Conservation (phyloP, 2,329 filamentous ascomycete genomes). For the Paramyrothecium roridum region DNA sequence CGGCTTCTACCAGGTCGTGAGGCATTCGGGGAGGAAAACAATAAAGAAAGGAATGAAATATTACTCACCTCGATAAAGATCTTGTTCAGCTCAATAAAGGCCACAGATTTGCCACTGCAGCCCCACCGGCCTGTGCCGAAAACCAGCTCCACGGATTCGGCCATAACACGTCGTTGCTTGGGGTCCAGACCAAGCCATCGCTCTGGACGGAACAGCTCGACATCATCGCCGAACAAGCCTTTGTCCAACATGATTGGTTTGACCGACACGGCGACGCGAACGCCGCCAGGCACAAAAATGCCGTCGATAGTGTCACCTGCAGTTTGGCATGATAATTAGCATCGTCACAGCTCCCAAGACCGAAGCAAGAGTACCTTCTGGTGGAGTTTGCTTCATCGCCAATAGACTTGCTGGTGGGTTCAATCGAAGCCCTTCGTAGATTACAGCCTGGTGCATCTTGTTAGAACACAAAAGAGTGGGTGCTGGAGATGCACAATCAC, state of each 20-base stretch:
- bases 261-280: constrained; percentile 5
- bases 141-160: not conserved
- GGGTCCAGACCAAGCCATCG: constrained; percentile 1
- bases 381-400: constrained; percentile 20
- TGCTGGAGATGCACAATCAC: constrained; percentile 27
- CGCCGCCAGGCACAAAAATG: constrained; percentile 23
- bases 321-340: not conserved
- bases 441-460: not conserved
- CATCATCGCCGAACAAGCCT: not conserved
- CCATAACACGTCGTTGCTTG: not conserved
- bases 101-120: constrained; percentile 32
- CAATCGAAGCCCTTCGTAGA: not conserved
- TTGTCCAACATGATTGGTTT: not conserved
- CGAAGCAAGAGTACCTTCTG: constrained; percentile 3
- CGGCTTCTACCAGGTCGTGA: too few relatives aligned
- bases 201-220: not conserved
- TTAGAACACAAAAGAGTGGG: not conserved
- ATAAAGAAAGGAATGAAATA: too few relatives aligned
- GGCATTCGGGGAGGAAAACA: too few relatives aligned
- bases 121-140: not conserved
- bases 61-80: constrained; percentile 33
- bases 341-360: not conserved
- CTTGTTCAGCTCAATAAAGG: constrained; percentile 38
- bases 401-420: constrained; percentile 12
- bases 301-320: constrained; percentile 22